Evolutionary conservation across 306 rosid species (phyloP).

Genomic region (Cicer chorassanicum): DNA sequence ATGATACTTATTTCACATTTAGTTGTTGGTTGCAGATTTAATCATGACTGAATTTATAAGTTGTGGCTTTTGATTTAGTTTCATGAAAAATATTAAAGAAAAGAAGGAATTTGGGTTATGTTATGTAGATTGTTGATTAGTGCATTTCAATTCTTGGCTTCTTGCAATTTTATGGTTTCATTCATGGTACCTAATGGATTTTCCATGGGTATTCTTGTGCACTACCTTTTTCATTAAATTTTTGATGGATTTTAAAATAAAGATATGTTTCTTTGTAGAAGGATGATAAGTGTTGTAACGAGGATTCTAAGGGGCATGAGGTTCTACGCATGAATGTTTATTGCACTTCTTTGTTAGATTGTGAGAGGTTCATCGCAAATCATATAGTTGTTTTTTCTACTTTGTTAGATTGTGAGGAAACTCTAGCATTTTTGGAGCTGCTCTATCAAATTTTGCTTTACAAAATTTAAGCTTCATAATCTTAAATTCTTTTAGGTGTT

Average conservation of each 20-base stretch:
- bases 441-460: too few species aligned
- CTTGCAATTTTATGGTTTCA: not conserved
- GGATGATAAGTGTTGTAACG: conserved; percentile 54
- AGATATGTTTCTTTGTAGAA: conserved; percentile 59
- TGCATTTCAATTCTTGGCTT: too few species aligned
- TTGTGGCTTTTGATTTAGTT: not conserved
- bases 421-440: conserved; percentile 40
- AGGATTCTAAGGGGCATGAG: conserved; percentile 79
- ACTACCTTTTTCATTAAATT: conserved; percentile 34
- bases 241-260: conserved; percentile 33
- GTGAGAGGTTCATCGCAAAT: conserved; percentile 79
- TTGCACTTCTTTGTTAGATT: conserved; percentile 73
- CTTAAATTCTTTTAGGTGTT: too few species aligned
- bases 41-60: not conserved
- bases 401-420: conserved; percentile 83
- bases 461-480: too few species aligned
- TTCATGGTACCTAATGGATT: not conserved
- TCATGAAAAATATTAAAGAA: too few species aligned
- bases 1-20: not conserved
- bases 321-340: conserved; percentile 82
- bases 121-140: too few species aligned
- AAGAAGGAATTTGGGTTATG: too few species aligned
- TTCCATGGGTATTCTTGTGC: conserved; percentile 10
- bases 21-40: too few species aligned
- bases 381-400: conserved; percentile 61